Conservation (phyloP, 2,329 filamentous ascomycete genomes). For the Sphaerulina populicola region DNA sequence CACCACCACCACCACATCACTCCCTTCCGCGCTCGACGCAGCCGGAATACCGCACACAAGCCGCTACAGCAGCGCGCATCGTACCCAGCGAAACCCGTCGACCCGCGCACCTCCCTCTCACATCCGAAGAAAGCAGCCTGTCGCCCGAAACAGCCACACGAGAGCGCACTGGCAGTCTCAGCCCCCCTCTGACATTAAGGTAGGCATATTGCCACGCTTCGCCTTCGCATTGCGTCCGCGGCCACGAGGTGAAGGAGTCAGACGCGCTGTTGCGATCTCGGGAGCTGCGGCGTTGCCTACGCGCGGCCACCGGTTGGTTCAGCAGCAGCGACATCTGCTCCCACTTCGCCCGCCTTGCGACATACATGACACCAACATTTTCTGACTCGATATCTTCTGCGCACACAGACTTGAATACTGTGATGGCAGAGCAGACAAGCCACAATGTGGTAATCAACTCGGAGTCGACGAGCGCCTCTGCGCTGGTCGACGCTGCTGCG, state of each 20-base stretch:
- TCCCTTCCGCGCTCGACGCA: conserved; percentile 9
- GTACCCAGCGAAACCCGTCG: background rate
- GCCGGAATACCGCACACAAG: conserved; percentile 10
- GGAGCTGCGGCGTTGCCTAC: background rate
- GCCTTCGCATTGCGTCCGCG: background rate
- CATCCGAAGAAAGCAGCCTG: conserved; percentile 5
- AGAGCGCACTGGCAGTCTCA: conserved; percentile 16
- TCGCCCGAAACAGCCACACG: conserved; percentile 6
- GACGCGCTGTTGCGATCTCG: background rate
- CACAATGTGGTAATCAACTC: conserved; percentile 65
- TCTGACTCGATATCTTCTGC: conserved; percentile 16
- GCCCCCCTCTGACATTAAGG: conserved; percentile 11
- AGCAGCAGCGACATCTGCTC: background rate
- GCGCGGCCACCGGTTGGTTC: background rate
- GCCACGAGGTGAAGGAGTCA: background rate
- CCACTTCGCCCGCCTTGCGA: background rate
- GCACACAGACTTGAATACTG: conserved; percentile 38
- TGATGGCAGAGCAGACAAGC: conserved; percentile 64
- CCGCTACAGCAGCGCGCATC: conserved; percentile 7
- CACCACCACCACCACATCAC: background rate
- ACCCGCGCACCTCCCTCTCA: conserved; percentile 1
- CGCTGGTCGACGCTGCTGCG: conserved; percentile 58
- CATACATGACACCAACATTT: conserved; percentile 4
- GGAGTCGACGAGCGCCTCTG: conserved; percentile 55
- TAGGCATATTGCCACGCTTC: conserved; percentile 8